Conservation (phyloP, 768 basidiomycete species). For the Lactarius sanguifluus region DNA sequence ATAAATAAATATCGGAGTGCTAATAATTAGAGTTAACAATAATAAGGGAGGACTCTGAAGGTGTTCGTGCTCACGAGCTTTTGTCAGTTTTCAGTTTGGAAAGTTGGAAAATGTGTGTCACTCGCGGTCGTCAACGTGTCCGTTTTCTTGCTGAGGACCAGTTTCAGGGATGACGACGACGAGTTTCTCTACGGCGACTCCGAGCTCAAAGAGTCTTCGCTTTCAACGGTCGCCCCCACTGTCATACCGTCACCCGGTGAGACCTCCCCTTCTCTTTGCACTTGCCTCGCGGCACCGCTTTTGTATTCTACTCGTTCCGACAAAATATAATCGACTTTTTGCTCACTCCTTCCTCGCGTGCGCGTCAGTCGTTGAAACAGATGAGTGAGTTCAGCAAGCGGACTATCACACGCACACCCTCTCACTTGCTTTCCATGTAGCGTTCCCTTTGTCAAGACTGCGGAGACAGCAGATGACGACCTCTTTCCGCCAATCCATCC, state of each 20-base stretch:
- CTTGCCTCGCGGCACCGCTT: neutral
- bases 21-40: neutral
- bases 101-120: constrained; percentile 23
- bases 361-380: constrained; percentile 27
- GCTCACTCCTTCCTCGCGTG: constrained; percentile 27
- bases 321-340: constrained; percentile 26
- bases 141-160: constrained; percentile 19
- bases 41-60: neutral
- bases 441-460: constrained; percentile 21
- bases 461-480: constrained; percentile 18
- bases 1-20: constrained; percentile 2
- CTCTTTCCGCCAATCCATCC: constrained; percentile 13
- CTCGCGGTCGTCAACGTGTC: constrained; percentile 15
- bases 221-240: constrained; percentile 31
- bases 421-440: constrained; percentile 11
- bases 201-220: constrained; percentile 21
- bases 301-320: constrained; percentile 29
- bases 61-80: neutral
- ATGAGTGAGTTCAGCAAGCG: constrained; percentile 27
- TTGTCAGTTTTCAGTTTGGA: neutral
- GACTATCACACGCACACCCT: neutral
- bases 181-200: constrained; percentile 38
- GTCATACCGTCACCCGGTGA: constrained; percentile 28
- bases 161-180: constrained; percentile 37
- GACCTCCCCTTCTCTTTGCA: constrained; percentile 13